Conservation (phyloP, 768 basidiomycete species). For the Daedaleopsis sinensis region DNA sequence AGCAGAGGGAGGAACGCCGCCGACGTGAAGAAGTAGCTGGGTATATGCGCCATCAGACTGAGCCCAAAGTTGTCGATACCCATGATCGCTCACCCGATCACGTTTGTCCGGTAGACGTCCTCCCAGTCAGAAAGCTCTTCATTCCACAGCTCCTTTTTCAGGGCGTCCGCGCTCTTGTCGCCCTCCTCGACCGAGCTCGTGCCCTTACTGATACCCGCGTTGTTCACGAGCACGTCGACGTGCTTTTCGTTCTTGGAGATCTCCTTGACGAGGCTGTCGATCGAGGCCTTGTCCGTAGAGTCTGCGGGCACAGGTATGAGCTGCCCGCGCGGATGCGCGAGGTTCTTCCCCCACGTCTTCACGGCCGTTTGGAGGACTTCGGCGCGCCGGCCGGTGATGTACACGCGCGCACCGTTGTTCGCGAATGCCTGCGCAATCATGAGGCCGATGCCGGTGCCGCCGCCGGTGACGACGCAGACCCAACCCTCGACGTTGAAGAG, state of each 20-base stretch:
- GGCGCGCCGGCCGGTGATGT: conserved; percentile 40
- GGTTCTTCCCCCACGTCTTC: conserved; percentile 28
- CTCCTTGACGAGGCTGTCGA: conserved; percentile 28
- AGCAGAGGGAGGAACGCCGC: conserved; percentile 50
- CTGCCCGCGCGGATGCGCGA: conserved; percentile 33
- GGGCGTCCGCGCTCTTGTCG: conserved; percentile 29
- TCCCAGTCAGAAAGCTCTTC: conserved; percentile 35
- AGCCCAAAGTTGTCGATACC: neutral
- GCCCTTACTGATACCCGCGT: conserved; percentile 32
- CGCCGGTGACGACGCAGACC: conserved; percentile 33
- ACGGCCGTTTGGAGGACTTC: conserved; percentile 35
- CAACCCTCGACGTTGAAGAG: conserved; percentile 36
- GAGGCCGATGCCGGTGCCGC: conserved; percentile 43
- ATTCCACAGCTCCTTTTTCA: conserved; percentile 33
- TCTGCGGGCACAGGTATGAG: conserved; percentile 33
- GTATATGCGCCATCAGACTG: neutral
- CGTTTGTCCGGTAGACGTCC: conserved; percentile 37
- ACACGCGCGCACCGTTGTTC: conserved; percentile 45
- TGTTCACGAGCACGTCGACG: conserved; percentile 39
- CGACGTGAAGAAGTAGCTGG: conserved; percentile 45
- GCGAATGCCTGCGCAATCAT: conserved; percentile 47
- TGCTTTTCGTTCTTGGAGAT: conserved; percentile 31
- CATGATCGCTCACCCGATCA: conserved; percentile 27
- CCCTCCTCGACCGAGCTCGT: conserved; percentile 32
- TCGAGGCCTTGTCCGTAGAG: conserved; percentile 32